These are phyloP conservation scores for Casuarina cunninghamiana DNA, from an alignment of 306 rosid genomes.

Conservation along the genomic window DNA sequence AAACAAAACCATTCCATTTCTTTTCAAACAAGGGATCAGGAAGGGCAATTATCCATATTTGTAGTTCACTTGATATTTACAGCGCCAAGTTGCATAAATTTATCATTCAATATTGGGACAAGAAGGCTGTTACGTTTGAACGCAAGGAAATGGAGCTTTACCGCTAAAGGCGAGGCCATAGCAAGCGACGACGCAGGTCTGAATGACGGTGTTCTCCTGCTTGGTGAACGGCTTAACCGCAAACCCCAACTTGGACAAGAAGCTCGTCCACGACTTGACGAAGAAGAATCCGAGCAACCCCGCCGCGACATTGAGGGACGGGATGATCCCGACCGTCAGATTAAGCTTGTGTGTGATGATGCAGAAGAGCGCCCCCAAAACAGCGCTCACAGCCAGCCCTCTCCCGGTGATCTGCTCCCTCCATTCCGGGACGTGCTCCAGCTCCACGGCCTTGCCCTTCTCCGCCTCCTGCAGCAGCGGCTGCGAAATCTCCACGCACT, in stretches of 20 bases:
- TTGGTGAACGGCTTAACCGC: conserved; percentile 61
- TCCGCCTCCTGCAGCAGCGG: conserved; percentile 43
- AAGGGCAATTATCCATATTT: too few species aligned
- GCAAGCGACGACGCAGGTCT: conserved; percentile 98
- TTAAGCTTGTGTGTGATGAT: conserved; percentile 88
- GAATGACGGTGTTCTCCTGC: conserved; percentile 96
- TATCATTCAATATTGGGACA: too few species aligned
- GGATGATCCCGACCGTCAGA: conserved; percentile 82
- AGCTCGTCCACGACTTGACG: conserved; percentile 75
- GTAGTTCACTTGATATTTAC: too few species aligned
- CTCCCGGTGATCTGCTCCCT: conserved; percentile 87
- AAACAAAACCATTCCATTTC: neutral
- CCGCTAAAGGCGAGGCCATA: conserved; percentile 95
- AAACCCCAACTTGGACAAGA: conserved; percentile 57
- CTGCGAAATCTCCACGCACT: conserved; percentile 54
- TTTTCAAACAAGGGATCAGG: too few species aligned
- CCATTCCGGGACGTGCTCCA: conserved; percentile 67
- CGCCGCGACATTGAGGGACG: conserved; percentile 85
- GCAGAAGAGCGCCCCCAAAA: conserved; percentile 72
- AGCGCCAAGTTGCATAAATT: too few species aligned
- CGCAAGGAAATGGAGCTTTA: conserved; percentile 19
- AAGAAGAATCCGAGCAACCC: conserved; percentile 85
- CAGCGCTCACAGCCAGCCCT: conserved; percentile 78
- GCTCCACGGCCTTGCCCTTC: conserved; percentile 22
- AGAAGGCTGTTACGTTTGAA: too few species aligned